A percentile compares a stretch with the other conserved stretches of the same genome.
phyloP scores from a whole-genome alignment of 208 protist species.

The Acanthamoeba triangularis region DNA sequence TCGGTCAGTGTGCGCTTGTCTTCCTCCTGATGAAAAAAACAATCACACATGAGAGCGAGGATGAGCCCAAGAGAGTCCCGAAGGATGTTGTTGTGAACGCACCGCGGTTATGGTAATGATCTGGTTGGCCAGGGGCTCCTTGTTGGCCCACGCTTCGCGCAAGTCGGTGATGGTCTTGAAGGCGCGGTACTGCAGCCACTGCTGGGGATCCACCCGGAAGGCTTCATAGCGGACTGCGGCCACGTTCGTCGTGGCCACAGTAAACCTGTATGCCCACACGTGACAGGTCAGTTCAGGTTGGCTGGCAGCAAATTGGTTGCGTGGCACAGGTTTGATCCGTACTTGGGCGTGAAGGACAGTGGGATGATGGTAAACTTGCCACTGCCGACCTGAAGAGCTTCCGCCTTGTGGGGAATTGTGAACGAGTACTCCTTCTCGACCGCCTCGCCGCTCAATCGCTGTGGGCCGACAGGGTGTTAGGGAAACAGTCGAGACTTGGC shows the following conservation, averaged over 20 bases:
- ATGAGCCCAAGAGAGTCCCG: neutral
- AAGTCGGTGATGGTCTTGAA: neutral
- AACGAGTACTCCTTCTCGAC: neutral
- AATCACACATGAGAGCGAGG: neutral
- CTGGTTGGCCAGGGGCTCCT: neutral
- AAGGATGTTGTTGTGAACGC: too few species aligned
- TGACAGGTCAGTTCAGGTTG: too few species aligned
- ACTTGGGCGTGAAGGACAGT: neutral
- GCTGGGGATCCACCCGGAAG: neutral
- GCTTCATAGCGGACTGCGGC: neutral
- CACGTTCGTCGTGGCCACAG: constrained; percentile 2
- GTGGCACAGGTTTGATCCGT: neutral
- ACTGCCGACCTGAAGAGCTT: neutral
- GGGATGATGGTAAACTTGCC: constrained; percentile 40
- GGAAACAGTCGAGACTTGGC: too few species aligned
- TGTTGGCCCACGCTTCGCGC: neutral
- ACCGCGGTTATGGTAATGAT: neutral
- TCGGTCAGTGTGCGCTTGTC: neutral
- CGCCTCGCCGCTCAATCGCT: neutral
- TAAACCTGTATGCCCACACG: neutral
- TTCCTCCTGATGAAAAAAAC: neutral
- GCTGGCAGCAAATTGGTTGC: neutral
- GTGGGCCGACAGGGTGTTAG: neutral
- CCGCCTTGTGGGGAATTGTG: neutral
- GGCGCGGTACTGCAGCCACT: neutral